phyloP scores from a whole-genome alignment of 495 filamentous ascomycete species.

The Tuber umbilicatum region DNA sequence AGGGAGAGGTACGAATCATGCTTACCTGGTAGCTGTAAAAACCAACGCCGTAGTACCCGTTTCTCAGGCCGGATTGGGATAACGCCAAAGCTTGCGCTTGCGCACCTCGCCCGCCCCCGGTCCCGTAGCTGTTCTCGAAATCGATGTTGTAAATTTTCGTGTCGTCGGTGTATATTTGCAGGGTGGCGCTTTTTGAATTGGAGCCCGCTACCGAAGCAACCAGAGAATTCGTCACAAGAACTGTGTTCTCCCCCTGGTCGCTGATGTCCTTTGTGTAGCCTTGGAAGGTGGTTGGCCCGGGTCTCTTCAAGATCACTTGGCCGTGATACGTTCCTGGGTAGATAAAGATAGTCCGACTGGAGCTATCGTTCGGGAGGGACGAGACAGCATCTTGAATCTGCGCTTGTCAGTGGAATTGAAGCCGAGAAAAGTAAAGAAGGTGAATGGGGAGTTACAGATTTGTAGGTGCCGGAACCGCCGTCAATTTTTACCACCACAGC shows the following conservation, averaged over 20 bases:
- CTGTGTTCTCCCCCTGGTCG: constrained; percentile 20
- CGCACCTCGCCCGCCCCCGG: constrained; percentile 16
- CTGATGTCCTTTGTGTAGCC: constrained; percentile 24
- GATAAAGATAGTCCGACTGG: constrained; percentile 30
- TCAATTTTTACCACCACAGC: constrained; percentile 25
- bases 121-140: constrained; percentile 29
- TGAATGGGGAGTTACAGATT: constrained; percentile 15
- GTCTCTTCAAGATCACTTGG: constrained; percentile 23
- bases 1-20: background rate
- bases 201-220: constrained; percentile 30
- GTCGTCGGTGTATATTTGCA: constrained; percentile 28
- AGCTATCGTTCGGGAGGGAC: constrained; percentile 31
- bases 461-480: constrained; percentile 12
- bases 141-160: constrained; percentile 28
- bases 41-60: constrained; percentile 29
- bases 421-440: background rate
- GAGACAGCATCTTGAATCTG: constrained; percentile 32
- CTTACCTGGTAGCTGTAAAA: constrained; percentile 32
- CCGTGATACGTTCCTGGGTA: constrained; percentile 31
- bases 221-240: constrained; percentile 24
- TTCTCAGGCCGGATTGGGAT: constrained; percentile 26
- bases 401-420: background rate
- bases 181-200: constrained; percentile 30
- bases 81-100: constrained; percentile 30
- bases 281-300: constrained; percentile 25